These are phyloP conservation scores for Beauveria brongniartii DNA, from an alignment of 2,329 filamentous ascomycete species.

Conservation along the genomic window DNA sequence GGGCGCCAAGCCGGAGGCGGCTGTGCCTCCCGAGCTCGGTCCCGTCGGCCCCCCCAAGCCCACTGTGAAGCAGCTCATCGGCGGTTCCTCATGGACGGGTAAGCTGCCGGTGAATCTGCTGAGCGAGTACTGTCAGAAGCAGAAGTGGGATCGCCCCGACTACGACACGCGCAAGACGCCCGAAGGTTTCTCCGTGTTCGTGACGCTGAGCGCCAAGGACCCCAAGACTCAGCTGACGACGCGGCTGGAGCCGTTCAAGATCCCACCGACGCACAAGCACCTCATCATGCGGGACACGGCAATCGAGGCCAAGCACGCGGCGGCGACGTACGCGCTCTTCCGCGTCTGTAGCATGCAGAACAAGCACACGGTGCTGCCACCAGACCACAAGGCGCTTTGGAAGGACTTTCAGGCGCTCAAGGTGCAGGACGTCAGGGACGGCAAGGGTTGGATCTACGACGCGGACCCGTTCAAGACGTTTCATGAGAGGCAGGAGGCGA, in stretches of 20 bases:
- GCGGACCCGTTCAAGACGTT: conserved; percentile 84
- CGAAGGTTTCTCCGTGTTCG: conserved; percentile 70
- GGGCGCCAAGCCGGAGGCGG: conserved; percentile 28
- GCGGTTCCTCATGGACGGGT: conserved; percentile 92
- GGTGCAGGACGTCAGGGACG: conserved; percentile 68
- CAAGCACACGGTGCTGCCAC: conserved; percentile 87
- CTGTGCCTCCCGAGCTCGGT: conserved; percentile 24
- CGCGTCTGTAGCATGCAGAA: conserved; percentile 94
- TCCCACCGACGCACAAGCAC: conserved; percentile 69
- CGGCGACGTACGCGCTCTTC: conserved; percentile 85
- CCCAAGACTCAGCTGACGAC: conserved; percentile 73
- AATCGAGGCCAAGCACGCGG: conserved; percentile 87
- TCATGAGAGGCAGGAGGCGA: conserved; percentile 71
- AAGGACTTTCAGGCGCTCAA: conserved; percentile 84
- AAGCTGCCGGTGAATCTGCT: conserved; percentile 92
- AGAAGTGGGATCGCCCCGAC: conserved; percentile 90
- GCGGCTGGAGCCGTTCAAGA: conserved; percentile 71
- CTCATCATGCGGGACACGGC: conserved; percentile 69
- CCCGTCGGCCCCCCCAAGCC: conserved; percentile 45
- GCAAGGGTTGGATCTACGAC: conserved; percentile 82
- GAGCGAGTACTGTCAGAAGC: conserved; percentile 89
- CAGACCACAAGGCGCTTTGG: conserved; percentile 84
- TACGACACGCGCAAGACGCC: conserved; percentile 72
- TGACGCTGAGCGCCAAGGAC: conserved; percentile 69
- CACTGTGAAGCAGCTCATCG: conserved; percentile 74